phyloP scores from a whole-genome alignment of 2,329 filamentous ascomycete species.

The Fusarium sp. region DNA sequence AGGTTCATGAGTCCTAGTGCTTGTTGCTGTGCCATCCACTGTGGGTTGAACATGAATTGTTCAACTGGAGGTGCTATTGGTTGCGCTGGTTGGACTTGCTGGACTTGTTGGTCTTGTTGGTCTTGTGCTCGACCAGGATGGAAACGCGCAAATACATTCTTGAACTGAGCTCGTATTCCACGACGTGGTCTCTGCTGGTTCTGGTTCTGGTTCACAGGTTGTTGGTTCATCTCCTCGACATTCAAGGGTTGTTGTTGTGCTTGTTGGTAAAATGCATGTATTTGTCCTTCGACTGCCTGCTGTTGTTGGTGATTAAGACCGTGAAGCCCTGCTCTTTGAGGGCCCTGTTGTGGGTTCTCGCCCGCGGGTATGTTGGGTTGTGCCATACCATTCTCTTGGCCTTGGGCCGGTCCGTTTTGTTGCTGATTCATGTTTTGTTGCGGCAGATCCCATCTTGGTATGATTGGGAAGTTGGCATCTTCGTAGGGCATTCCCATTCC shows the following conservation, averaged over 20 bases:
- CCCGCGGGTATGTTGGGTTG: neutral
- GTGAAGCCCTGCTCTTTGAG: neutral
- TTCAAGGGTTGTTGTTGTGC: neutral
- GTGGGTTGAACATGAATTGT: neutral
- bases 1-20: neutral
- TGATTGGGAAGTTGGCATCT: no score
- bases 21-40: neutral
- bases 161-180: neutral
- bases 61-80: neutral
- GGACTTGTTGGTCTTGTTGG: no score
- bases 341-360: neutral
- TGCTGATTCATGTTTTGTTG: neutral
- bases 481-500: no score
- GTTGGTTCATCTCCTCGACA: neutral
- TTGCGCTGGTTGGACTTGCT: neutral
- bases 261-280: neutral
- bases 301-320: neutral
- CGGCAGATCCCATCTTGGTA: neutral
- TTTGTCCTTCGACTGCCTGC: neutral
- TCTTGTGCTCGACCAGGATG: neutral
- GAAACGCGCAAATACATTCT: conserved; percentile 6
- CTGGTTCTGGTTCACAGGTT: neutral
- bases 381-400: neutral
- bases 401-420: neutral
- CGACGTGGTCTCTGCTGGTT: neutral